Percentiles rank a stretch among this genome's conserved stretches.
These are phyloP conservation scores for Ascochyta clinopodiicola DNA, from an alignment of 2,329 filamentous ascomycete genomes.

Conservation along the genomic window DNA sequence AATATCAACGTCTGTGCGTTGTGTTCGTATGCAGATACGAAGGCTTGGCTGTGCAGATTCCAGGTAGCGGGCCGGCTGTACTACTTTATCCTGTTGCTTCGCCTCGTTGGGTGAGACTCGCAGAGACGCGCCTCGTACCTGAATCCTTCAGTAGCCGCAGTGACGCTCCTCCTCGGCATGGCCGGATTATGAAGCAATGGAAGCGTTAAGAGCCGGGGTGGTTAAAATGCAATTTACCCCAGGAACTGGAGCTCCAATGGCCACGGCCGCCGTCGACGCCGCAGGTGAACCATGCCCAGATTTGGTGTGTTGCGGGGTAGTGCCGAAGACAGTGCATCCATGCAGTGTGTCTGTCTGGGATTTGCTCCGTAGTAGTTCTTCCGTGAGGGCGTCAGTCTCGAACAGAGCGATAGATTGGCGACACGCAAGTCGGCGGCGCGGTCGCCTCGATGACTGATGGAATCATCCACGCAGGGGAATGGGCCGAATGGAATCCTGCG, in stretches of 20 bases:
- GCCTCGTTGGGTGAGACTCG: constrained; percentile 4
- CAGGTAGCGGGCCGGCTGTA: not conserved
- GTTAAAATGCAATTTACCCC: constrained; percentile 12
- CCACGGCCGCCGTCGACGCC: not conserved
- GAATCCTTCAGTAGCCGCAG: not conserved
- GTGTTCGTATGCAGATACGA: constrained; percentile 1
- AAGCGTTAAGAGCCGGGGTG: constrained; percentile 1
- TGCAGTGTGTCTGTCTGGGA: constrained; percentile 1
- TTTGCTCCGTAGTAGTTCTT: not conserved
- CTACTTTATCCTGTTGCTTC: not conserved
- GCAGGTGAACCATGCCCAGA: not conserved
- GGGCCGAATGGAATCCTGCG: not conserved
- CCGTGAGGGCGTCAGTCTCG: constrained; percentile 7
- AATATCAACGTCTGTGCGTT: too few species aligned
- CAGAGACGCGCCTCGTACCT: not conserved
- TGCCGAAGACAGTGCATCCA: not conserved
- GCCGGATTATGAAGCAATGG: not conserved
- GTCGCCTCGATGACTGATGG: not conserved
- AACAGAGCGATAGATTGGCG: constrained; percentile 2
- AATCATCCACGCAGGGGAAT: not conserved
- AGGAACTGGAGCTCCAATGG: constrained; percentile 6
- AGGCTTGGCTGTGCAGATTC: not conserved
- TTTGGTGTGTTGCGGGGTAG: constrained; percentile 3
- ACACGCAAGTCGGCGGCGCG: not conserved
- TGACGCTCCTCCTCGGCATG: not conserved